These are phyloP conservation scores for Fonsecaea pedrosoi DNA, from an alignment of 2,329 filamentous ascomycete genomes.

Conservation along the genomic window DNA sequence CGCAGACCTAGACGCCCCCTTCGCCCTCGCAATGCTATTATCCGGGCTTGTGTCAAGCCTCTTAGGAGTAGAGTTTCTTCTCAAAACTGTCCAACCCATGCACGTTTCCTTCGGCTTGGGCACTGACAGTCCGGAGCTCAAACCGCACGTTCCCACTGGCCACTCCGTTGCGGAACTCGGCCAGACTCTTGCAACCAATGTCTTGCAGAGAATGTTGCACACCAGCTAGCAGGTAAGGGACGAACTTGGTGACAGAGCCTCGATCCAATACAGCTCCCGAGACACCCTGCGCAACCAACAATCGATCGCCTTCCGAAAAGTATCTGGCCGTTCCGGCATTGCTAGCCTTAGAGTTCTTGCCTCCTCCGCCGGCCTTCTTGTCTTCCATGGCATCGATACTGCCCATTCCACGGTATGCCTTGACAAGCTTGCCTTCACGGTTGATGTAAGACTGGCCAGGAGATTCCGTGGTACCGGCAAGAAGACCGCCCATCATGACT, in stretches of 20 bases:
- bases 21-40: conserved; percentile 19
- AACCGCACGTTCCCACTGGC: conserved; percentile 80
- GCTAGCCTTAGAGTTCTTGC: conserved; percentile 70
- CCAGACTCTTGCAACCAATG: conserved; percentile 81
- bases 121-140: conserved; percentile 91
- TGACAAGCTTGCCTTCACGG: conserved; percentile 95
- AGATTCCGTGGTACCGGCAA: conserved; percentile 96
- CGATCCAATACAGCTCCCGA: conserved; percentile 69
- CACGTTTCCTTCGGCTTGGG: conserved; percentile 94
- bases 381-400: conserved; percentile 99
- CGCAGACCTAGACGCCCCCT: conserved; percentile 16
- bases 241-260: conserved; percentile 87
- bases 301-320: conserved; percentile 94
- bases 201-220: conserved; percentile 98
- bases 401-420: conserved; percentile 99
- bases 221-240: conserved; percentile 93
- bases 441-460: conserved; percentile 96
- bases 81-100: conserved; percentile 97
- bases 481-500: conserved; percentile 98
- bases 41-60: background rate
- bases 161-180: conserved; percentile 77
- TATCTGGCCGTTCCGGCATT: conserved; percentile 97
- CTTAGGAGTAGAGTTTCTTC: conserved; percentile 97
- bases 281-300: conserved; percentile 96
- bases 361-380: conserved; percentile 82